Evolutionary conservation across 139 green algal genomes (phyloP), one percentile per base, ranked within the genome.

Genomic region (Monoraphidium neglectum): DNA sequence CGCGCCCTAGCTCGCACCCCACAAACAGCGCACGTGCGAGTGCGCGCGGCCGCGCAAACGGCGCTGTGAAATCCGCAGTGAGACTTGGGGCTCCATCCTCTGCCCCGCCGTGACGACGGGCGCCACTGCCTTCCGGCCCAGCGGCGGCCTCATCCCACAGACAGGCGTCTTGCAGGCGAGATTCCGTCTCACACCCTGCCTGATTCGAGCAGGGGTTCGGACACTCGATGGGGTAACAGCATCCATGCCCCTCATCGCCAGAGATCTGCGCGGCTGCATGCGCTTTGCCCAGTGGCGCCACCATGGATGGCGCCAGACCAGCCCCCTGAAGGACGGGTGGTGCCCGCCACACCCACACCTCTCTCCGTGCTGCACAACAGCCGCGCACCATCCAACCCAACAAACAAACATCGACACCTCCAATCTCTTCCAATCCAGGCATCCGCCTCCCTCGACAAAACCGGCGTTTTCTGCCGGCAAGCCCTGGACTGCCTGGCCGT

Each of bases 11-110:
- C n/a, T n/a, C n/a, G n/a, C n/a, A n/a, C n/a, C n/a, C 43, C 43
- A 51, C 43, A 51, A 51, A 51, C 43, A n/a, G n/a, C n/a, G n/a
- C n/a, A n/a, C n/a, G n/a, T n/a, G n/a, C n/a, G n/a, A n/a, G n/a
- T n/a, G n/a, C n/a, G n/a, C n/a, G n/a, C n/a, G n/a, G n/a, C n/a
- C n/a, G n/a, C n/a, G n/a, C n/a, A n/a, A n/a, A n/a, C 57, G 68
- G 56, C 70, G 56, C 10, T 68, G 43, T 68, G 70, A 56, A 2
- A 6, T 77, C 12, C 56, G 70, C 30, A 77, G n/a, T 37, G 72
- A 77, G 56, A 77, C 72, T 3, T 77, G 72, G 72, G 72, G 72
- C 4, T 70, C 59, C 59, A 60, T 77, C 13, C 59, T 70, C n/a
- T 77, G 72, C 54, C 72, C 72, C n/a, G 72, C 72, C 3, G 32